Evolutionary conservation across 108 stramenopile genomes (phyloP).

Genomic region (Nannochloropsis salina): DNA sequence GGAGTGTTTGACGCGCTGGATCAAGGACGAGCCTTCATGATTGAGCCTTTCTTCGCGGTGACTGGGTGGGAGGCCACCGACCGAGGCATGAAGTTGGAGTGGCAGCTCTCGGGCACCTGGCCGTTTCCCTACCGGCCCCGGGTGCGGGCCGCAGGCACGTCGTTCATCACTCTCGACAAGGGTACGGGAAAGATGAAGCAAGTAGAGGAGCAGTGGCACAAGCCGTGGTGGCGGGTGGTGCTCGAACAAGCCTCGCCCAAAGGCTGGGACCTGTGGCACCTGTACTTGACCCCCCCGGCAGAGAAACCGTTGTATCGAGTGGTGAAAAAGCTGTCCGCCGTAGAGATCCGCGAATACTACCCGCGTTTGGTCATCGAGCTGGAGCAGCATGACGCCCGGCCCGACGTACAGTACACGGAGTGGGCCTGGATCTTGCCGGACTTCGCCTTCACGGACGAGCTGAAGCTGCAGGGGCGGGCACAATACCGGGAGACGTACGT

Average conservation of each 20-base stretch:
- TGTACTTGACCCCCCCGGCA: slow-evolving; percentile 7
- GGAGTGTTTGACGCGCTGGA: not conserved
- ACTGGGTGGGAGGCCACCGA: not conserved
- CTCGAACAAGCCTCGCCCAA: slow-evolving; percentile 6
- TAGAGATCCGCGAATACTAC: slow-evolving; percentile 4
- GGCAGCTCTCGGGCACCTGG: slow-evolving; percentile 10
- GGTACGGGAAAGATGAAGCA: not conserved
- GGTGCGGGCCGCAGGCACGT: not conserved
- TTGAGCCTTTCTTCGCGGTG: not conserved
- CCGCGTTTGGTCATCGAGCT: not conserved
- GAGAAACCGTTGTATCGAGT: not conserved
- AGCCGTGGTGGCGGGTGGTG: not conserved
- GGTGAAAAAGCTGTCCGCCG: not conserved
- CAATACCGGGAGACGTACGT: not conserved
- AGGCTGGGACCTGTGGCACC: not conserved
- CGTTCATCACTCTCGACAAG: not conserved
- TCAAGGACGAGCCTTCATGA: not conserved
- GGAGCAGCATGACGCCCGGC: not conserved
- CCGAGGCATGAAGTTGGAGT: not conserved
- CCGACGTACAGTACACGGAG: not conserved
- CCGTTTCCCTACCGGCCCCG: not conserved
- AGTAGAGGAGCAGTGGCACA: not conserved
- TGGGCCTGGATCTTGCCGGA: not conserved
- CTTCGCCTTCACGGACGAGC: slow-evolving; percentile 12
- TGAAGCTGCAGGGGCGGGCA: slow-evolving; percentile 8